Base-by-base conservation (phyloP, 495 filamentous ascomycete species). In the Bombardia bombarda region DNA sequence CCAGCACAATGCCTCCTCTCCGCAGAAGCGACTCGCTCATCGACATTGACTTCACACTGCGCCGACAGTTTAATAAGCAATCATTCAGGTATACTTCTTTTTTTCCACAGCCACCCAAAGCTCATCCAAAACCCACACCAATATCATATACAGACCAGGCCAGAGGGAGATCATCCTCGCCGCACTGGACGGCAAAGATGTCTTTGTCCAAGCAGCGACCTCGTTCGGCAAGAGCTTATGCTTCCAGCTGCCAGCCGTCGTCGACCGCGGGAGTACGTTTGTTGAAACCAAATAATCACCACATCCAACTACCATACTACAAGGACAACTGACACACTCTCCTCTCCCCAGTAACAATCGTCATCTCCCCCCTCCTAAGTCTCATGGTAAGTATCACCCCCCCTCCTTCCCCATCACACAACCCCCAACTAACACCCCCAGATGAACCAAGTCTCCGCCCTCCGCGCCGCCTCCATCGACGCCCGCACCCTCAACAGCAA, bases 171-270 rank as follows among this genome's bases (percentile, higher is more conserved):
- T 95, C 32, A 93, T 97, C 31, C 61, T 66, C 19, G 83, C 87
- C 21, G 82, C 85, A 3, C 71, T 96, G 14, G 80, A 85, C 36
- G 84, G 86, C 14, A 70, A 90, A 33, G 90, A 97, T 83, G 83
- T 97, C 20, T 96, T 94, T 56, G 74, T 97, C 1, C 90, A 95
- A 61, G 90, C 90, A 25, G 90, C 89, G n/a, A 97, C 90, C 3
- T 92, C 87, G 1, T 95, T 94, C 56, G 90, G 90, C 12, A 97
- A 97, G 61, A 94, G 87, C 56, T 59, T 97, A 18, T 96, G 90
- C 63, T 97, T 90, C 52, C 90, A 97, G 52, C 70, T 97, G 3
- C 90, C 90, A 3, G 90, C 90, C 4, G 78, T 97, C 23, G 79
- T 93, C 17, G 83, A 86, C 47, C 79, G 79, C 69, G 89, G 89